These are phyloP conservation scores for Quercus berberidifolia DNA, from an alignment of 306 rosid genomes.

Conservation along the genomic window DNA sequence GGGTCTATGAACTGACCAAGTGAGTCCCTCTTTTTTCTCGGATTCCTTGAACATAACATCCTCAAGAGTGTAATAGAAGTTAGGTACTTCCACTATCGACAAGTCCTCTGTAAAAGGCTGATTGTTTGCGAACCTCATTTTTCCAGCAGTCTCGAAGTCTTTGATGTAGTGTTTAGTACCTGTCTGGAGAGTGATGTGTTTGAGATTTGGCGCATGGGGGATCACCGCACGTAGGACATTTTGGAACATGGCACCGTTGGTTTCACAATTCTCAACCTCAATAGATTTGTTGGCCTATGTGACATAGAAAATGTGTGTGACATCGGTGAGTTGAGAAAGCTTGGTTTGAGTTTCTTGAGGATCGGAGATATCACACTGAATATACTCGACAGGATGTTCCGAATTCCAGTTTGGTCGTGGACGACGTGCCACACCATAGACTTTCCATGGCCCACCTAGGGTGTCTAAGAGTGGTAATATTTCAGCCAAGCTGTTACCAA, in stretches of 20 bases:
- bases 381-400: conserved; percentile 58
- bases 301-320: conserved; percentile 72
- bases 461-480: conserved; percentile 71
- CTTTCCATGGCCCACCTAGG: conserved; percentile 76
- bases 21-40: conserved; percentile 41
- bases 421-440: conserved; percentile 74
- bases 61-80: conserved; percentile 58
- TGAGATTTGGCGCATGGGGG: conserved; percentile 61
- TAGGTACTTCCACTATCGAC: conserved; percentile 45
- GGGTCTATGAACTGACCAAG: conserved; percentile 65
- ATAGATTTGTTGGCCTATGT: conserved; percentile 46
- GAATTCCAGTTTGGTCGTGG: conserved; percentile 67
- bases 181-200: conserved; percentile 66
- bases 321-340: conserved; percentile 55
- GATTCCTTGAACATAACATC: conserved; percentile 50
- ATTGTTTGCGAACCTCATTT: conserved; percentile 26
- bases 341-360: conserved; percentile 44
- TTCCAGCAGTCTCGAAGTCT: conserved; percentile 30
- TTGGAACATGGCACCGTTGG: conserved; percentile 53
- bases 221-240: conserved; percentile 50
- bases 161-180: conserved; percentile 61
- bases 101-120: conserved; percentile 67
- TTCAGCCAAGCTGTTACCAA: conserved; percentile 80
- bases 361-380: conserved; percentile 69
- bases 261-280: conserved; percentile 49